Percentiles rank a stretch among this genome's conserved stretches.
Evolutionary conservation across 2,329 filamentous ascomycete genomes (phyloP).

Genomic region (Pestalotiopsis sp.): DNA sequence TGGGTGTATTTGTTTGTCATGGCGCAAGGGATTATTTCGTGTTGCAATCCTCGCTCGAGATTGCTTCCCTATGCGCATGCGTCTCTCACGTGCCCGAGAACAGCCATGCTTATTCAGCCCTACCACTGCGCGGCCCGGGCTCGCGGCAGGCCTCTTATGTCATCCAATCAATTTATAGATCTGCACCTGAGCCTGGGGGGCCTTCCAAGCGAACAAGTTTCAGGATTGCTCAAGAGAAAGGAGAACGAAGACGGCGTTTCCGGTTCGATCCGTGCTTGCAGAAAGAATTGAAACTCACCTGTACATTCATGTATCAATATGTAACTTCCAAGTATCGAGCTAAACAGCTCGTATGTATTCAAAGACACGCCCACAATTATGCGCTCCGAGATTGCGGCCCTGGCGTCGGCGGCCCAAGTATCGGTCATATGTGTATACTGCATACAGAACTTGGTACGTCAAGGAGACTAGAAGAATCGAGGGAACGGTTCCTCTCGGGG

Average conservation of each 20-base stretch:
- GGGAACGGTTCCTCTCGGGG: background rate
- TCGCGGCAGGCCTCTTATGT: background rate
- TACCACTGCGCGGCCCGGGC: conserved; percentile 1
- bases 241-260: background rate
- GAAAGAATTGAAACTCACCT: background rate
- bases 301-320: conserved; percentile 13
- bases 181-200: background rate
- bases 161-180: conserved; percentile 4
- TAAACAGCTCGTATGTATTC: background rate
- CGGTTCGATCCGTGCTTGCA: conserved; percentile 8
- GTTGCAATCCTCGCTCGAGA: background rate
- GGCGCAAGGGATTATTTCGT: background rate
- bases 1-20: background rate
- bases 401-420: background rate
- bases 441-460: background rate
- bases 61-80: background rate
- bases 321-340: conserved; percentile 12
- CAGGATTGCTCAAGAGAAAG: background rate
- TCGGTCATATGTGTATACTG: background rate
- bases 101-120: conserved; percentile 5
- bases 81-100: background rate
- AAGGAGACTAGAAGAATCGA: background rate
- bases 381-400: background rate
- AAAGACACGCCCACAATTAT: background rate
- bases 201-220: conserved; percentile 1